Base-by-base conservation (phyloP, 805 yeast species). In the Yueomyces sinensis region DNA sequence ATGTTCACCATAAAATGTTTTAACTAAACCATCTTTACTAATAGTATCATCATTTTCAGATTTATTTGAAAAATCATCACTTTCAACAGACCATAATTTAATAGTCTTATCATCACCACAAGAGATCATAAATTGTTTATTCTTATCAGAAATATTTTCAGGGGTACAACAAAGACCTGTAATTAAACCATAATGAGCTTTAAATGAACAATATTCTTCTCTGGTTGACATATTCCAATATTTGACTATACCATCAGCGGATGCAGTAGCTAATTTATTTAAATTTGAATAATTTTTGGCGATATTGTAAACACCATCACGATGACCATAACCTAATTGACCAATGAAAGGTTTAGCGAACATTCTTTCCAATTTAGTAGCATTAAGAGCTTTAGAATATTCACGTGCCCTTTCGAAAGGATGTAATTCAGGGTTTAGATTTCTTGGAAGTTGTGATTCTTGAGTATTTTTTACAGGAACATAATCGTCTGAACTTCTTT, bases 361-460 rank as follows among this genome's bases (percentile, higher is more conserved):
- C 82, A 91, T 79, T 45, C 96, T 70, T 53, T 89, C 97, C 61
- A 91, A 58, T 54, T 91, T 91, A 13, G 97, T 87, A 19, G 98
- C 97, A 37, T 83, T 89, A 35, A 91, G 61, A 0, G 97, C 97
- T 44, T 87, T 73, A 15, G 96, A 82, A 51, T 91, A 91, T 59
- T 91, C 98, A 52, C 98, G 70, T 5, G 97, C 96, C 46, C 97
- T 68, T 60, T 91, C 97, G 50, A 91, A 89, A 0, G 96, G 98
- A 61, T 91, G 99, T 32, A 91, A 65, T 17, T 89, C 91, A 2
- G 98, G 95, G 52, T 89, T 79, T 46, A 91, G 62, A 58, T 91
- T 91, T 39, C 98, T 70, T 0, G 96, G 89, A 35, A 83, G 57
- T 17, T 89, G 72, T 2, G 89, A 75, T 47, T 84, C 89, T 54